Evolutionary conservation across 306 rosid species (phyloP).

Genomic region (Parietaria judaica): DNA sequence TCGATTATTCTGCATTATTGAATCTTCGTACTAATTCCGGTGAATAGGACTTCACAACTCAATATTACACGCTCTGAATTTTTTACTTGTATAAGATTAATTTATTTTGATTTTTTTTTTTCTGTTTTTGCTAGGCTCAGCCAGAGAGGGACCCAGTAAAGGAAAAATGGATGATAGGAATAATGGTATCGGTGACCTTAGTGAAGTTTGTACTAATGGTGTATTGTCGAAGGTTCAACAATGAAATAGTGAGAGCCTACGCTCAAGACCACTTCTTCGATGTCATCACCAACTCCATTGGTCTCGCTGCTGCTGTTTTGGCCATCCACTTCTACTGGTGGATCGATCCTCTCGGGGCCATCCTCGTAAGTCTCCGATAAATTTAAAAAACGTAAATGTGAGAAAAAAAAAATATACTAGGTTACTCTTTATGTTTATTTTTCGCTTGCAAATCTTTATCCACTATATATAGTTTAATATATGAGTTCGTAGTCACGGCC

Average conservation of each 20-base stretch:
- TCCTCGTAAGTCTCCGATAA: constrained; percentile 36
- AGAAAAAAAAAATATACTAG: no score
- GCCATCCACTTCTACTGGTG: constrained; percentile 86
- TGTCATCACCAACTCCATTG: constrained; percentile 76
- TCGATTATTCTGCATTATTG: no score
- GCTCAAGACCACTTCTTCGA: constrained; percentile 93
- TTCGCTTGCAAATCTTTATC: no score
- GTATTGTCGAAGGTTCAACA: constrained; percentile 75
- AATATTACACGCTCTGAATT: no score
- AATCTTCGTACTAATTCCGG: no score
- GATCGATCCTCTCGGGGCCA: constrained; percentile 84
- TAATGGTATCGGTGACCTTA: constrained; percentile 58
- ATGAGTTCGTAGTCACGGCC: no score
- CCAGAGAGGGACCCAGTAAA: constrained; percentile 57
- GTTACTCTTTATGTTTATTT: no score
- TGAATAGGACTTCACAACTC: no score
- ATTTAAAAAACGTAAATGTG: no score
- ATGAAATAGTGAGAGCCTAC: constrained; percentile 74
- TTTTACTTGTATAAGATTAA: no score
- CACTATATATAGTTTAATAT: no score
- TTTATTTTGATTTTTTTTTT: no score
- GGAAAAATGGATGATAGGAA: constrained; percentile 86
- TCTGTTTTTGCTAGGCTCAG: constrained; percentile 36
- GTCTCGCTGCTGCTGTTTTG: constrained; percentile 60
- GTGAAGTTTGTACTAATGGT: constrained; percentile 51